Evolutionary conservation across 2,329 filamentous ascomycete species (phyloP).

Genomic region (Sporothrix luriei): DNA sequence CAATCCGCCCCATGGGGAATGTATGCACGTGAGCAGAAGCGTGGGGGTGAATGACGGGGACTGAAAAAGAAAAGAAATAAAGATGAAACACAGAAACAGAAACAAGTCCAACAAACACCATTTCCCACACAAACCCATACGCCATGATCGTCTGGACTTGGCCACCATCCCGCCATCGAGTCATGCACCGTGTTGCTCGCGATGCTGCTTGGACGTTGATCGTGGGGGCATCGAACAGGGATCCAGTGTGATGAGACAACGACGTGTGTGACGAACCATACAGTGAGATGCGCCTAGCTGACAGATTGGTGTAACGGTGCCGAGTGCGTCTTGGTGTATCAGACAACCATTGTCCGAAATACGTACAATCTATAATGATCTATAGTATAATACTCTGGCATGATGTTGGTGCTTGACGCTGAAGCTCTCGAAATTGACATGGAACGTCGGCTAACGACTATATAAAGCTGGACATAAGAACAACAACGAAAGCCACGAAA

Average conservation of each 20-base stretch:
- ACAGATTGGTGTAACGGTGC: background rate
- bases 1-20: background rate
- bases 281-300: background rate
- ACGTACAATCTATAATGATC: no score
- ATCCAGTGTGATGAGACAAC: constrained; percentile 12
- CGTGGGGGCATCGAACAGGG: constrained; percentile 1
- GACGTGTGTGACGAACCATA: background rate
- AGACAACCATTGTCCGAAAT: no score
- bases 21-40: background rate
- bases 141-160: no score
- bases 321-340: no score
- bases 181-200: background rate
- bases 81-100: background rate
- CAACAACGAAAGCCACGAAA: background rate
- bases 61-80: no score
- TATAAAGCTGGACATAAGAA: background rate
- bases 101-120: background rate
- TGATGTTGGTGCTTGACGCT: background rate
- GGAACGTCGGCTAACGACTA: background rate
- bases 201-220: background rate
- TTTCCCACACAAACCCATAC: no score
- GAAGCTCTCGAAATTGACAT: background rate
- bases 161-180: background rate
- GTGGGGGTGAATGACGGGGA: background rate
- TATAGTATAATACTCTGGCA: background rate